Evolutionary conservation across 306 rosid genomes (phyloP).

Genomic region (Trichosanthes truncata): DNA sequence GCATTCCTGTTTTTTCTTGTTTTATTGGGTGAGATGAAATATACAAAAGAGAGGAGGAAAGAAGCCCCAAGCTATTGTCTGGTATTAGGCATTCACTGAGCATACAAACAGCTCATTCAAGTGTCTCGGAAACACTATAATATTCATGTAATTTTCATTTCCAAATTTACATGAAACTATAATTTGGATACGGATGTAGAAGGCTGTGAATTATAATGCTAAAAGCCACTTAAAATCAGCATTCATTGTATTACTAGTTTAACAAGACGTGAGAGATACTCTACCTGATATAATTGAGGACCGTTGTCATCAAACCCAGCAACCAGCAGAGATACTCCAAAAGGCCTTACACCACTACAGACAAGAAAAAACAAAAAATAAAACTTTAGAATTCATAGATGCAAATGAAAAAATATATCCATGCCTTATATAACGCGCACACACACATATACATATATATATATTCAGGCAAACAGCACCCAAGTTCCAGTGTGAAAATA

Average conservation of each 20-base stretch:
- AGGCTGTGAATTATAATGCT: neutral
- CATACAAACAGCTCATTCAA: neutral
- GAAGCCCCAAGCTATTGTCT: neutral
- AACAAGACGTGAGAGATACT: neutral
- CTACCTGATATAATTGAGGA: constrained; percentile 88
- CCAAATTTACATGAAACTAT: neutral
- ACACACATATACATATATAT: neutral
- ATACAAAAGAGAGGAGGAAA: neutral
- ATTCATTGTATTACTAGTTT: neutral
- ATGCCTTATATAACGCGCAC: neutral
- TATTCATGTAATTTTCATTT: neutral
- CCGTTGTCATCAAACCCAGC: constrained; percentile 94
- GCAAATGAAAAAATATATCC: neutral
- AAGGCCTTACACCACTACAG: constrained; percentile 93
- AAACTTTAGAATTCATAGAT: constrained; percentile 11
- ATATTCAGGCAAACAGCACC: neutral
- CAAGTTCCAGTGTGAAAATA: neutral
- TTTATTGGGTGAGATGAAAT: neutral
- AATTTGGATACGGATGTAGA: neutral
- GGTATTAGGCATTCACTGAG: neutral
- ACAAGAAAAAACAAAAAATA: constrained; percentile 6
- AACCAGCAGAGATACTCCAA: constrained; percentile 87
- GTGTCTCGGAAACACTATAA: neutral
- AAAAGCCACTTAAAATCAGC: neutral
- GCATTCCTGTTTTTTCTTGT: neutral